These are phyloP conservation scores for Arthroderma uncinatum DNA, from an alignment of 2,329 filamentous ascomycete genomes.

Conservation along the genomic window DNA sequence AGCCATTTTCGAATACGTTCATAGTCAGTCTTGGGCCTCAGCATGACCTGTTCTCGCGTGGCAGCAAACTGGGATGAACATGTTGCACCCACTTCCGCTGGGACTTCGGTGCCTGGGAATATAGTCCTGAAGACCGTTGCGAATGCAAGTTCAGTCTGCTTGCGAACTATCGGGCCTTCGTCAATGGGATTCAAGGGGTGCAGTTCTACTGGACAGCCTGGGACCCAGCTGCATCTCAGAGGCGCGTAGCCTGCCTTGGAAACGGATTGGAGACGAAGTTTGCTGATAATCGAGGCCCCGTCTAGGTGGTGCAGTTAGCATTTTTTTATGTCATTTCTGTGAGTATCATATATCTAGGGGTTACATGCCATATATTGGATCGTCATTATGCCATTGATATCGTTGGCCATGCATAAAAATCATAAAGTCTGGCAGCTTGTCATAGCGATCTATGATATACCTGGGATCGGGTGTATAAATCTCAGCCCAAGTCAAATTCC, in stretches of 20 bases:
- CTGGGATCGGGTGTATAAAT: constrained; percentile 15
- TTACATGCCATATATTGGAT: constrained; percentile 37
- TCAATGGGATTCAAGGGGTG: constrained; percentile 31
- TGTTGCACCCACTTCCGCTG: constrained; percentile 38
- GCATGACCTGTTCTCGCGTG: constrained; percentile 37
- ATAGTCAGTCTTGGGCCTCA: constrained; percentile 40
- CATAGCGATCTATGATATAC: constrained; percentile 36
- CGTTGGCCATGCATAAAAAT: constrained; percentile 34
- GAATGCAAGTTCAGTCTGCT: constrained; percentile 42
- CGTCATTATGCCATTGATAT: constrained; percentile 42
- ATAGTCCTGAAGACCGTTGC: constrained; percentile 40
- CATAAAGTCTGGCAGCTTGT: constrained; percentile 32
- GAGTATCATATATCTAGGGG: neutral
- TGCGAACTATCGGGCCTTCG: constrained; percentile 31
- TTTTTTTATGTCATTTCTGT: neutral
- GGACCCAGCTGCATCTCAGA: constrained; percentile 43
- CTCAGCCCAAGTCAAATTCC: neutral
- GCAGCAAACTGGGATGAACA: constrained; percentile 49
- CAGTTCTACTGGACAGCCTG: constrained; percentile 44
- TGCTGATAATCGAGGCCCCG: constrained; percentile 39
- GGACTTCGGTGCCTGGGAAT: constrained; percentile 32
- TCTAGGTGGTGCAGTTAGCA: constrained; percentile 23
- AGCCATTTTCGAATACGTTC: constrained; percentile 41
- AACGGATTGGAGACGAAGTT: constrained; percentile 41
- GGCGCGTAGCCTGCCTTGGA: constrained; percentile 43